phyloP scores from a whole-genome alignment of 768 basidiomycete species.

The Kwoniella europaea region DNA sequence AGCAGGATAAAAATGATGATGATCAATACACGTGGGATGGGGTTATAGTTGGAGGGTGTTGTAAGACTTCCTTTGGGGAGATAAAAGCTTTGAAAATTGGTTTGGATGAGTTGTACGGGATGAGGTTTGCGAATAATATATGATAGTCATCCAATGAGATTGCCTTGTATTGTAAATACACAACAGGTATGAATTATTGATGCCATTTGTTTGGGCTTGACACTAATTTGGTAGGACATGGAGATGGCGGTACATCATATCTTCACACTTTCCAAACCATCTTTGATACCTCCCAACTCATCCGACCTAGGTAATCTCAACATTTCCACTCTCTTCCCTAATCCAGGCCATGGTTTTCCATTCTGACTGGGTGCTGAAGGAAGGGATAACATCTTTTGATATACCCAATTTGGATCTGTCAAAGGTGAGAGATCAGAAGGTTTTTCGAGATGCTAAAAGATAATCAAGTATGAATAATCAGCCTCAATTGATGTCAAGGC shows the following conservation, averaged over 20 bases:
- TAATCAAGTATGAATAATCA: no score
- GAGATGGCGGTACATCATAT: background rate
- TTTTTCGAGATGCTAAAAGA: slow-evolving; percentile 52
- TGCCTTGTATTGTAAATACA: no score
- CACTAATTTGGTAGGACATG: no score
- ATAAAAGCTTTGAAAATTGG: slow-evolving; percentile 58
- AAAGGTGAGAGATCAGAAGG: slow-evolving; percentile 79
- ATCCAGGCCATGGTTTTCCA: slow-evolving; percentile 81
- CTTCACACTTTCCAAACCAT: slow-evolving; percentile 15
- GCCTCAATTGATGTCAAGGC: no score
- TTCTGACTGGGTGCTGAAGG: slow-evolving; percentile 58
- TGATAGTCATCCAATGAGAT: no score
- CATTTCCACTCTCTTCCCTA: slow-evolving; percentile 71
- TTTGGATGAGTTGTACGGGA: slow-evolving; percentile 21
- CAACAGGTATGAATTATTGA: no score
- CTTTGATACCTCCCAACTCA: slow-evolving; percentile 12
- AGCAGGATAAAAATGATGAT: slow-evolving; percentile 54
- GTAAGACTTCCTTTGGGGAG: slow-evolving; percentile 66
- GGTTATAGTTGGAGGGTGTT: slow-evolving; percentile 72
- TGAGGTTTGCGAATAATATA: no score
- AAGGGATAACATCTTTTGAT: slow-evolving; percentile 40
- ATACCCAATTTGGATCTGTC: slow-evolving; percentile 81
- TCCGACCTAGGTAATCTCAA: slow-evolving; percentile 40
- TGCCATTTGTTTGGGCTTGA: no score
- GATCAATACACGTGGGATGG: slow-evolving; percentile 61